Conservation (phyloP, 177 flowering plant species). For the Vitis hybrid region DNA sequence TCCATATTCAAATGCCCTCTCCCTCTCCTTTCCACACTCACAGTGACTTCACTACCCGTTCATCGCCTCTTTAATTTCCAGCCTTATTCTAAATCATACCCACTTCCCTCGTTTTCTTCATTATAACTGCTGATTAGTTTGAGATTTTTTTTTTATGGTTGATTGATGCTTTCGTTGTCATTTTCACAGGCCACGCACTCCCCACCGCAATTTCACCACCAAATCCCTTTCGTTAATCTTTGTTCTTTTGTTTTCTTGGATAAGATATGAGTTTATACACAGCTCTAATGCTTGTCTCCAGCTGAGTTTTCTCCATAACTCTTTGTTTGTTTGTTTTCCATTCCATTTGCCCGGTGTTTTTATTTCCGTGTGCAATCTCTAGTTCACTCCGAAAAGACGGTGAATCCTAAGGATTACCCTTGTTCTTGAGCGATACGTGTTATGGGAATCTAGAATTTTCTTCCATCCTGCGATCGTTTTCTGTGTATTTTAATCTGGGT, state of each 20-base stretch:
- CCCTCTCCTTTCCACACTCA: too few relatives aligned
- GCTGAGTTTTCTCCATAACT: constrained; percentile 8
- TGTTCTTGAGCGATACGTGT: constrained; percentile 15
- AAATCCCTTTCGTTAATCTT: constrained; percentile 6
- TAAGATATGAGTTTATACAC: constrained; percentile 1
- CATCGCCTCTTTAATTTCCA: too few relatives aligned
- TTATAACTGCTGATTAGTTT: neutral
- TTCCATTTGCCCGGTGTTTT: neutral
- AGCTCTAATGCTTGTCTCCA: constrained; percentile 3
- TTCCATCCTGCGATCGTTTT: constrained; percentile 1
- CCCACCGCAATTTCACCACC: neutral
- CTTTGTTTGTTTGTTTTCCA: neutral
- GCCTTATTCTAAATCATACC: too few relatives aligned
- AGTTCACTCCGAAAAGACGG: constrained; percentile 29
- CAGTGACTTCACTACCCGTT: too few relatives aligned
- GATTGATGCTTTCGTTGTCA: neutral
- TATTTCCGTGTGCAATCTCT: neutral
- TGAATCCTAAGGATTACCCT: constrained; percentile 18
- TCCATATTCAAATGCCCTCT: too few relatives aligned
- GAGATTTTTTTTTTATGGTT: too few relatives aligned
- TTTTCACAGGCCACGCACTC: constrained; percentile 6
- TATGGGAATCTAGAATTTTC: neutral
- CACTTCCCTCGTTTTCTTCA: neutral
- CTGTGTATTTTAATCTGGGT: neutral
- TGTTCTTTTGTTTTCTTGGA: neutral